Evolutionary conservation across 2,329 filamentous ascomycete species (phyloP).

Genomic region (Cladosporium phlei): DNA sequence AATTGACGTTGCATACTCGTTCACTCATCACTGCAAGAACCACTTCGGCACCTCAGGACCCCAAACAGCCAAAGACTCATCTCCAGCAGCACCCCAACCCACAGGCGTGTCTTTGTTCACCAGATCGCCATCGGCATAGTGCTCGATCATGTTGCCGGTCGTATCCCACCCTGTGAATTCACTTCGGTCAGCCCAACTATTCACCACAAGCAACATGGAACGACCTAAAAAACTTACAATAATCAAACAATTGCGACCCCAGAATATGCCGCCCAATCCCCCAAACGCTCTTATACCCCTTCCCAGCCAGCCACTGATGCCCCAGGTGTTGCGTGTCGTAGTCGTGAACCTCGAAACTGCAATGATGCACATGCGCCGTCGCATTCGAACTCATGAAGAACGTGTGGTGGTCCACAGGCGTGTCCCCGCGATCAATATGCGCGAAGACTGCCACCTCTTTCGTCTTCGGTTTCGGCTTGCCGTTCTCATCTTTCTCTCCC

Average conservation of each 20-base stretch:
- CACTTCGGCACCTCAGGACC: constrained; percentile 29
- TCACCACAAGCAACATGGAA: no score
- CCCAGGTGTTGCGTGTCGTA: constrained; percentile 67
- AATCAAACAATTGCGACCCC: constrained; percentile 68
- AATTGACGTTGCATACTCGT: no score
- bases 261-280: constrained; percentile 66
- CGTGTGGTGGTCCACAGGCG: constrained; percentile 52
- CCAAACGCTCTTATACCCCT: constrained; percentile 63
- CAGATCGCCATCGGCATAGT: constrained; percentile 65
- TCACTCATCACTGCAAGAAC: constrained; percentile 22
- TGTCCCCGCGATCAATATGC: constrained; percentile 50
- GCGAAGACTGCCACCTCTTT: constrained; percentile 39
- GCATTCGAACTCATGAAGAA: constrained; percentile 47
- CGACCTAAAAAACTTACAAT: constrained; percentile 31
- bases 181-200: no score
- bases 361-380: constrained; percentile 58
- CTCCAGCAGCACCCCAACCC: constrained; percentile 34
- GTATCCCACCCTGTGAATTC: constrained; percentile 44
- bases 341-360: constrained; percentile 65
- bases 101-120: constrained; percentile 51
- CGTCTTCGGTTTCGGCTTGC: no score
- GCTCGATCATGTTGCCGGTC: constrained; percentile 50
- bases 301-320: constrained; percentile 62
- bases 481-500: no score
- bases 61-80: constrained; percentile 28